Percentiles rank a stretch among this genome's conserved stretches.
These are phyloP conservation scores for Talaromyces rugulosus DNA, from an alignment of 2,329 filamentous ascomycete genomes.

Conservation along the genomic window DNA sequence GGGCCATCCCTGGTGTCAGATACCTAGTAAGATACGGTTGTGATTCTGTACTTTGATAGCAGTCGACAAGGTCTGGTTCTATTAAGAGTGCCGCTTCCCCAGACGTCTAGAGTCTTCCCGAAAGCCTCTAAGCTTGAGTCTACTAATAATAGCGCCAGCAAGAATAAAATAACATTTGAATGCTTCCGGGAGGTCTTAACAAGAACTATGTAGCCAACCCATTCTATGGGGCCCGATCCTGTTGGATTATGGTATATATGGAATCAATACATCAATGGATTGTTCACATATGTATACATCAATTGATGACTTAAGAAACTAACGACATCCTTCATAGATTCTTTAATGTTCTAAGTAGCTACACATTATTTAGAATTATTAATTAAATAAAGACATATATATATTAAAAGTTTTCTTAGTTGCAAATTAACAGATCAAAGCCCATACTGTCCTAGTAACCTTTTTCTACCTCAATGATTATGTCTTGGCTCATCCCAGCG, in stretches of 20 bases:
- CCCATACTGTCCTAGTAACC: neutral
- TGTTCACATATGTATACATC: no score
- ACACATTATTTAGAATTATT: no score
- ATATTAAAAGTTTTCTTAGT: neutral
- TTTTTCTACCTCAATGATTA: constrained; percentile 35
- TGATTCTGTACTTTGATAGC: neutral
- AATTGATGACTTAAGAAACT: no score
- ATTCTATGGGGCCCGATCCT: neutral
- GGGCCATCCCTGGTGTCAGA: neutral
- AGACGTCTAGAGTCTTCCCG: neutral
- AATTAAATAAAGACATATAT: neutral
- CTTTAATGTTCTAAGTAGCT: no score
- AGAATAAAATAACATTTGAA: neutral
- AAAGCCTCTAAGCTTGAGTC: no score
- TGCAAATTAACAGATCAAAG: neutral
- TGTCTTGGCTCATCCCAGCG: constrained; percentile 38
- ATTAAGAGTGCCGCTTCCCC: neutral
- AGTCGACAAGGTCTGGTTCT: neutral
- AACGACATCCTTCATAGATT: no score
- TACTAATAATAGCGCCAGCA: neutral
- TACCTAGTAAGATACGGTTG: neutral
- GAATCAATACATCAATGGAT: neutral
- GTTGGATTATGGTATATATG: neutral
- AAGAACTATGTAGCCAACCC: neutral
- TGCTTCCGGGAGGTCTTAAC: neutral